Evolutionary conservation across 2,329 filamentous ascomycete species (phyloP), one percentile per base, ranked within the genome.

Genomic region (Aspergillus spinulosporus): DNA sequence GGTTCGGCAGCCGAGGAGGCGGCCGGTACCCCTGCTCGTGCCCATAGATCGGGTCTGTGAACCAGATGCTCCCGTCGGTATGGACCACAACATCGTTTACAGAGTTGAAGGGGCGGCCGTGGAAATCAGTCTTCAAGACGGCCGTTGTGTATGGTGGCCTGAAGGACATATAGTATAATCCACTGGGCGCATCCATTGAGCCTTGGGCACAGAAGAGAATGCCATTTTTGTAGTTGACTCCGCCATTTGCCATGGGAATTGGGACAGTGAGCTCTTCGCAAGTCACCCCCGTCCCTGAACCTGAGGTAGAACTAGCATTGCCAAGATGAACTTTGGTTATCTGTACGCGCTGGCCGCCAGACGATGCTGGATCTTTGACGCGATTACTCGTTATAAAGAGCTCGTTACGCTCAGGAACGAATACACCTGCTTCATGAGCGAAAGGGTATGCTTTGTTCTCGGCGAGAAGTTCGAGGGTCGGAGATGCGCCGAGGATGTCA

Each of bases 201-300:
- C 78, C 77, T 49, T 79, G 77, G 0, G 73, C 70, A 56, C 76
- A 79, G 51, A 78, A 74, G 5, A 79, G 63, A 3, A 79, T 53
- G 8, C 72, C 66, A 7, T 71, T 68, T 1, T 68, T 61, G 65
- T 78, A 78, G 54, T 81, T 81, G 37, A 80, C 73, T 5, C 77
- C 80, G 15, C 80, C 80, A 48, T 82, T 82, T 5, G 73, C 76
- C 76, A 81, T 80, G 2, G 67, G 65, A 0, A 79, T 68, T 2
- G 66, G 62, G 0, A 64, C 67, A 0, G 64, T 58, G 9, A 79
- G 67, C n/a, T 62, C 59, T 36, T 64, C 59, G 11, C 47, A 55
- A 29, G 45, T 56, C 1, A 57, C 45, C 21, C 14, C 44, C 43
- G 31, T 34, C 9, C 9, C 9, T 12, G 34, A 37, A 12, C 9